A percentile compares a stretch with the other conserved stretches of the same genome.
Conservation (phyloP, 352 stramenopile genomes). For the Hyphochytrium catenoides region DNA sequence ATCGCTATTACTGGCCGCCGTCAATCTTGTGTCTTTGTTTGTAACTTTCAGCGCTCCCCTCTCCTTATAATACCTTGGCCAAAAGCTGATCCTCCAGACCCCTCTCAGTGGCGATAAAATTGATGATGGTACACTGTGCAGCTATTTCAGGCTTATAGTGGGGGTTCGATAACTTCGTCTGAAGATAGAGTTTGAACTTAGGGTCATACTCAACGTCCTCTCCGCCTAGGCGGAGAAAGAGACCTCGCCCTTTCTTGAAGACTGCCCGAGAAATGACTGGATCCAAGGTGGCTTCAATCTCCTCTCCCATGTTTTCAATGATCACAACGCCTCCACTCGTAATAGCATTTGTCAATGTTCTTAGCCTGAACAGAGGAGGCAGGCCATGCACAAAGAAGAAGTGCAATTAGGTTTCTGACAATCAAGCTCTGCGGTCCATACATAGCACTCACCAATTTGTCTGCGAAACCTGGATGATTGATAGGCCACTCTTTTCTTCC, state of each 20-base stretch:
- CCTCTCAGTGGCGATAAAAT: slow-evolving; percentile 67
- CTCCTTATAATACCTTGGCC: slow-evolving; percentile 15
- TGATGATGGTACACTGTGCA: slow-evolving; percentile 68
- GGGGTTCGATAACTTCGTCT: slow-evolving; percentile 77
- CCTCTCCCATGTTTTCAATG: slow-evolving; percentile 67
- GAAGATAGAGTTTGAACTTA: slow-evolving; percentile 59
- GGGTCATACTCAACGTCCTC: slow-evolving; percentile 54
- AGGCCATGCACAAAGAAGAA: too few species aligned
- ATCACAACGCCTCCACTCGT: slow-evolving; percentile 46
- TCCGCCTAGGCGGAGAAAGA: slow-evolving; percentile 50
- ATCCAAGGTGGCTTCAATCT: slow-evolving; percentile 56
- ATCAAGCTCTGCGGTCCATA: too few species aligned
- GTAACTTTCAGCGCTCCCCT: background rate
- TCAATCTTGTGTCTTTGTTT: too few species aligned
- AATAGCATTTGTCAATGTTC: slow-evolving; percentile 25
- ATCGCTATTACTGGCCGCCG: too few species aligned
- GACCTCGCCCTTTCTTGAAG: slow-evolving; percentile 21
- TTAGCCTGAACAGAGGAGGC: too few species aligned
- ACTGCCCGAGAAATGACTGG: slow-evolving; percentile 44
- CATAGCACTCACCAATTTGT: slow-evolving; percentile 13
- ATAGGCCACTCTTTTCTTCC: slow-evolving; percentile 23
- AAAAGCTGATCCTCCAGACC: slow-evolving; percentile 72
- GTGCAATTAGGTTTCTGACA: too few species aligned
- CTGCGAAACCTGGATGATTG: slow-evolving; percentile 2
- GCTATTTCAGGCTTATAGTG: slow-evolving; percentile 71